These are phyloP conservation scores for Dichotomocladium elegans DNA, from an alignment of 371 early-diverging fungal species.

Conservation along the genomic window DNA sequence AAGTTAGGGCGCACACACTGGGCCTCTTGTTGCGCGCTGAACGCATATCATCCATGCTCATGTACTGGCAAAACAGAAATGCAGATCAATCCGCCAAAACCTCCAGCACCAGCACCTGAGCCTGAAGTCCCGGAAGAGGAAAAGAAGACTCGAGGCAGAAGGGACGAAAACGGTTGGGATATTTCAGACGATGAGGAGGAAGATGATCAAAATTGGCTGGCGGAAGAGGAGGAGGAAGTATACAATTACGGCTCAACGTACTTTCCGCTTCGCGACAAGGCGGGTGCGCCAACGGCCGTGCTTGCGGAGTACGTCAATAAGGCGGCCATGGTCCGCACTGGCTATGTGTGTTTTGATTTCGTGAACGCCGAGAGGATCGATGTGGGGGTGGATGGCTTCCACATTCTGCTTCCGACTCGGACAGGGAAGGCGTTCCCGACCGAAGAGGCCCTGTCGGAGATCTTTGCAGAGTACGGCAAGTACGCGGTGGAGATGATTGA, in stretches of 20 bases:
- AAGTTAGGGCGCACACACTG: not conserved
- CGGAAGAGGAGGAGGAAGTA: slow-evolving; percentile 25
- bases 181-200: slow-evolving; percentile 32
- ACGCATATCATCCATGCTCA: not conserved
- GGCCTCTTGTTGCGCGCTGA: not conserved
- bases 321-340: slow-evolving; percentile 29
- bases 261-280: slow-evolving; percentile 16
- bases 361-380: slow-evolving; percentile 13
- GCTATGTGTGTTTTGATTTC: slow-evolving; percentile 34
- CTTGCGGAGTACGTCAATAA: slow-evolving; percentile 26
- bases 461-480: slow-evolving; percentile 23
- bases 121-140: slow-evolving; percentile 12
- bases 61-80: not conserved
- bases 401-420: not conserved
- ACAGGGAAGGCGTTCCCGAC: not conserved
- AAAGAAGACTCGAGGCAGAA: slow-evolving; percentile 3
- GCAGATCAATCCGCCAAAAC: not conserved
- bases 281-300: slow-evolving; percentile 8
- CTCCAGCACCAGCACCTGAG: slow-evolving; percentile 4
- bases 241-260: slow-evolving; percentile 36
- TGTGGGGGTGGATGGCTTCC: not conserved
- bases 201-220: slow-evolving; percentile 11
- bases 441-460: not conserved
- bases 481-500: slow-evolving; percentile 21
- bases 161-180: slow-evolving; percentile 28